These are phyloP conservation scores for Thinopyrum obtusiflorum DNA, from an alignment of 202 grass and related monocot species.

Conservation along the genomic window DNA sequence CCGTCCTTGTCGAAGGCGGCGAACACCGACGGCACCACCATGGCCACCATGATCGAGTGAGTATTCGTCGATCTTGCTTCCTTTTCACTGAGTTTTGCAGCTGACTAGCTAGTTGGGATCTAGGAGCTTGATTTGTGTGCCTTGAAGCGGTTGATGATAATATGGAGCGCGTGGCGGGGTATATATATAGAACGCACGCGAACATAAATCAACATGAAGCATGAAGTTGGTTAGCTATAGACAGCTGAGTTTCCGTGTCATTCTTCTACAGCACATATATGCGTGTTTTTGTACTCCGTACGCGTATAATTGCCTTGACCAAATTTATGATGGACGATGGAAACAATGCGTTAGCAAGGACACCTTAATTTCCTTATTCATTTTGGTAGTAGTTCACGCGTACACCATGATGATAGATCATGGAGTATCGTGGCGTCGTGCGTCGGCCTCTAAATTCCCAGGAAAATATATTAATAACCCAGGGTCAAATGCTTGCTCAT, in stretches of 20 bases:
- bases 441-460: not conserved
- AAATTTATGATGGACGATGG: not conserved
- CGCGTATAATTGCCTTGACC: too few relatives aligned
- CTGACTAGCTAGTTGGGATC: not conserved
- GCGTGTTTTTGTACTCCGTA: too few relatives aligned
- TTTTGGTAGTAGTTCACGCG: not conserved
- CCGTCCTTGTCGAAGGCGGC: slow-evolving; percentile 44
- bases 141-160: not conserved
- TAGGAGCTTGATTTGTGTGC: not conserved
- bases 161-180: not conserved
- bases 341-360: not conserved
- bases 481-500: not conserved
- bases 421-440: not conserved
- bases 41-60: not conserved
- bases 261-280: too few relatives aligned
- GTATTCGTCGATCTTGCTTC: not conserved
- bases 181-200: not conserved
- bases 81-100: not conserved
- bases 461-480: not conserved
- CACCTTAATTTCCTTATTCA: not conserved
- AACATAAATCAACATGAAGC: too few relatives aligned
- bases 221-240: too few relatives aligned
- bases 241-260: too few relatives aligned
- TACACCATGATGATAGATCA: not conserved
- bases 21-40: slow-evolving; percentile 30